Evolutionary conservation across 768 basidiomycete species (phyloP).

Genomic region (Boletus insuetus): DNA sequence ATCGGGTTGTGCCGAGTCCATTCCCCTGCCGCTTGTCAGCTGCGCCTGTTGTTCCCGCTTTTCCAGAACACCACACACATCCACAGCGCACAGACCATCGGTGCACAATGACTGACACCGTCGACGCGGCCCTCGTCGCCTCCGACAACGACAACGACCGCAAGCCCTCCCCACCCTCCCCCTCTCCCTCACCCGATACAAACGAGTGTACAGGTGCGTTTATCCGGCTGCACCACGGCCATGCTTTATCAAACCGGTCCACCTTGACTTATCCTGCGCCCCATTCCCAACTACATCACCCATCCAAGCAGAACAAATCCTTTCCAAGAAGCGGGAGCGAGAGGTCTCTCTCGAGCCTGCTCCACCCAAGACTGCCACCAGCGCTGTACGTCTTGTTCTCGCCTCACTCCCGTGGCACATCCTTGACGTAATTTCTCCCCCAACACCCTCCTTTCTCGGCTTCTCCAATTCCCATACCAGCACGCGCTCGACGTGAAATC

Average conservation of each 20-base stretch:
- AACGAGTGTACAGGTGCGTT: conserved; percentile 42
- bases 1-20: conserved; percentile 33
- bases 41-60: conserved; percentile 32
- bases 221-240: conserved; percentile 22
- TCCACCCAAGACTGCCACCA: conserved; percentile 41
- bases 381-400: conserved; percentile 33
- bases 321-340: conserved; percentile 71
- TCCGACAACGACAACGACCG: conserved; percentile 15
- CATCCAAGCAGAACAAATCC: conserved; percentile 37
- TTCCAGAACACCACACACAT: conserved; percentile 22
- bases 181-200: conserved; percentile 46
- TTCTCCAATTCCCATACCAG: conserved; percentile 21
- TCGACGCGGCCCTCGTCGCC: conserved; percentile 15
- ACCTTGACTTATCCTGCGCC: conserved; percentile 22
- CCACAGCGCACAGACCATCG: conserved; percentile 32
- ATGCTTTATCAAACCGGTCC: conserved; percentile 25
- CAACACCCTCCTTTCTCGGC: conserved; percentile 19
- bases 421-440: conserved; percentile 28
- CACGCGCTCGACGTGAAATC: conserved; percentile 45
- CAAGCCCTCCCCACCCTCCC: conserved; percentile 25
- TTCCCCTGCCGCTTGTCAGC: conserved; percentile 32
- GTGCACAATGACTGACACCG: conserved; percentile 27
- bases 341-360: conserved; percentile 75
- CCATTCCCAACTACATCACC: conserved; percentile 18
- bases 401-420: conserved; percentile 10